A percentile compares a stretch with the other conserved stretches of the same genome.
Evolutionary conservation across 352 stramenopile species (phyloP).

Genomic region (Globisporangium paroecandrum): DNA sequence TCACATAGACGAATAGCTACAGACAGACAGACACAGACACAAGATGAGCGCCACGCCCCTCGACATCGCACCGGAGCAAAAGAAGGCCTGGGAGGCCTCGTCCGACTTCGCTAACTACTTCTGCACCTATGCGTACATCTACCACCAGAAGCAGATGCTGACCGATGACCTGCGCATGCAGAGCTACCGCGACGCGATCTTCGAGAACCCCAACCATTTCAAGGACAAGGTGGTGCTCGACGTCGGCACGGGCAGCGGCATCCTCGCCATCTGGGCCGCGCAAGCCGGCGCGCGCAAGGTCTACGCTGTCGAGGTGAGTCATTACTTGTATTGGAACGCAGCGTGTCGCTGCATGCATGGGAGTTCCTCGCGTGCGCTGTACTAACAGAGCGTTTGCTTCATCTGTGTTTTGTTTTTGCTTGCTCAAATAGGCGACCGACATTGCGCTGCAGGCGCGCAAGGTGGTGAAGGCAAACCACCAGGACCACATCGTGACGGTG

Average conservation of each 20-base stretch:
- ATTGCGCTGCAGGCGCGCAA: slow-evolving; percentile 96
- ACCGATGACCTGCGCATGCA: slow-evolving; percentile 99
- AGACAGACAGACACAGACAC: not conserved
- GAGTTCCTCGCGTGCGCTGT: not conserved
- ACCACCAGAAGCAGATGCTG: slow-evolving; percentile 98
- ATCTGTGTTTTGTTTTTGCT: not conserved
- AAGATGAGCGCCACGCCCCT: slow-evolving; percentile 22
- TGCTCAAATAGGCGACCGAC: slow-evolving; percentile 81
- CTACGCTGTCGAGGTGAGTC: slow-evolving; percentile 88
- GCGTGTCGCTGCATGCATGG: not conserved
- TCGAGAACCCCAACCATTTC: slow-evolving; percentile 97
- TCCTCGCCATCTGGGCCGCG: slow-evolving; percentile 98
- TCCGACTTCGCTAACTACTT: slow-evolving; percentile 91
- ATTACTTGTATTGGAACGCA: not conserved
- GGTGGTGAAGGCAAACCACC: slow-evolving; percentile 95
- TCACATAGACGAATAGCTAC: not conserved
- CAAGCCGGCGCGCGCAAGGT: slow-evolving; percentile 98
- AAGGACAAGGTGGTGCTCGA: slow-evolving; percentile 99
- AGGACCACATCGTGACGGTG: slow-evolving; percentile 96
- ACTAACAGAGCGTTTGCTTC: not conserved
- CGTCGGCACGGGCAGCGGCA: slow-evolving; percentile 98
- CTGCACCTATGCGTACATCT: slow-evolving; percentile 89
- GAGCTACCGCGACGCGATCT: slow-evolving; percentile 97
- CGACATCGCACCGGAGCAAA: slow-evolving; percentile 70
- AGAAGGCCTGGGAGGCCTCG: slow-evolving; percentile 80